Evolutionary conservation across 2,329 filamentous ascomycete genomes (phyloP), one percentile per base, ranked within the genome.

Genomic region (Colletotrichum australisinense): DNA sequence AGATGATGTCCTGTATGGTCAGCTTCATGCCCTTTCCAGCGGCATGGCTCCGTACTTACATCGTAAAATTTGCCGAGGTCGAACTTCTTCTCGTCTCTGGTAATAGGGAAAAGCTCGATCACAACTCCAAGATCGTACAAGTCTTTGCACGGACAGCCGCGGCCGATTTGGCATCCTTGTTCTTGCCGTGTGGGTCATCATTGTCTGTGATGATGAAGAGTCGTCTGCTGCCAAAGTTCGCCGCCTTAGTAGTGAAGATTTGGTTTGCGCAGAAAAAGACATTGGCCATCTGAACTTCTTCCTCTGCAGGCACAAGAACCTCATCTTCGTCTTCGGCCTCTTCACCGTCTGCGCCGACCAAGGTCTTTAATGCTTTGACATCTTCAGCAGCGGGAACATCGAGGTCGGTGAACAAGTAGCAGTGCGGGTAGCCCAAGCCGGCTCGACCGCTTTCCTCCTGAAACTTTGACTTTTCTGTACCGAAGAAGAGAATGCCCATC

Each of bases 141-240:
- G 84, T 99, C 97, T 80, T 97, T 32, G 97, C 97, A 66, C 95
- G 91, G 5, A 97, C 94, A 7, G 94, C 92, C 4, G 97, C 94
- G 46, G 93, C 91, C 16, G 93, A 93, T 65, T 93, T 92, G 35
- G 93, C 87, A 8, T 89, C 86, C 82, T 95, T 97, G 80, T 94
- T 92, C 22, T 89, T 87, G 0, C 86, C 85, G 80, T 97, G 94
- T 4, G 97, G 97, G 76, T 95, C 89, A 80, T 98, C 97, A 76
- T 97, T 94, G 81, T 98, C 95, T 0, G 97, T 98, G 69, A 99
- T 94, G 75, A 99, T 91, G 83, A 99, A 99, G n/a, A 99, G 85
- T 42, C 97, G 91, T 74, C 96, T 89, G 6, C 96, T 98, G 4
- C 94, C 93, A 81, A 98, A 98, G 79, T 98, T 98, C 22, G 97